Evolutionary conservation across 2,329 filamentous ascomycete genomes (phyloP).

Genomic region (Colletotrichum lupini): DNA sequence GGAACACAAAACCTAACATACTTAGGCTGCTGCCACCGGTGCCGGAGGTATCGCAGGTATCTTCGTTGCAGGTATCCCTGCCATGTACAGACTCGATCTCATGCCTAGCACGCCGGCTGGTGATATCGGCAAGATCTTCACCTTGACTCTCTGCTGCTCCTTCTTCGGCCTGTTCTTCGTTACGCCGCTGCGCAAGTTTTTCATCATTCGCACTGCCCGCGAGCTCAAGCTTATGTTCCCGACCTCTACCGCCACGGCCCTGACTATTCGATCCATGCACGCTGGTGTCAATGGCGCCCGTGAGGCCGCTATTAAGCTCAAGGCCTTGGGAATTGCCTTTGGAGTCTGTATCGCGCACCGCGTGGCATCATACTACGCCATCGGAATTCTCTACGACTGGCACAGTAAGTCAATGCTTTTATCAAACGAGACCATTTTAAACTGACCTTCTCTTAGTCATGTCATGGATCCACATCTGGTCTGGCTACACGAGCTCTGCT

Average conservation of each 20-base stretch:
- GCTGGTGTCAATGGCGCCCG: conserved; percentile 60
- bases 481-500: conserved; percentile 60
- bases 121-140: conserved; percentile 69
- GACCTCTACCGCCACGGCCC: conserved; percentile 67
- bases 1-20: background rate
- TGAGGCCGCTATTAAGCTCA: conserved; percentile 67
- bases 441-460: conserved; percentile 44
- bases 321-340: conserved; percentile 64
- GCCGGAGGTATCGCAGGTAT: conserved; percentile 67
- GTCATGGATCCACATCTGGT: conserved; percentile 66
- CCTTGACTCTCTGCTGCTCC: conserved; percentile 69
- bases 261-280: conserved; percentile 74
- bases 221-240: conserved; percentile 71
- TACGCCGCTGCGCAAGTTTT: conserved; percentile 74
- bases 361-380: conserved; percentile 67
- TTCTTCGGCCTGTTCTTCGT: conserved; percentile 75
- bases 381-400: conserved; percentile 71
- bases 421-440: no score
- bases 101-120: conserved; percentile 59
- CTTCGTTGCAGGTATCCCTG: conserved; percentile 70
- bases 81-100: conserved; percentile 67
- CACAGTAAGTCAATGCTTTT: conserved; percentile 42
- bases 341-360: conserved; percentile 60
- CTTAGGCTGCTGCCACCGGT: conserved; percentile 68
- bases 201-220: conserved; percentile 72